A percentile compares a stretch with the other conserved stretches of the same genome.
Evolutionary conservation across 75 land plant species (phyloP).

Genomic region (Selaginella tamariscina): DNA sequence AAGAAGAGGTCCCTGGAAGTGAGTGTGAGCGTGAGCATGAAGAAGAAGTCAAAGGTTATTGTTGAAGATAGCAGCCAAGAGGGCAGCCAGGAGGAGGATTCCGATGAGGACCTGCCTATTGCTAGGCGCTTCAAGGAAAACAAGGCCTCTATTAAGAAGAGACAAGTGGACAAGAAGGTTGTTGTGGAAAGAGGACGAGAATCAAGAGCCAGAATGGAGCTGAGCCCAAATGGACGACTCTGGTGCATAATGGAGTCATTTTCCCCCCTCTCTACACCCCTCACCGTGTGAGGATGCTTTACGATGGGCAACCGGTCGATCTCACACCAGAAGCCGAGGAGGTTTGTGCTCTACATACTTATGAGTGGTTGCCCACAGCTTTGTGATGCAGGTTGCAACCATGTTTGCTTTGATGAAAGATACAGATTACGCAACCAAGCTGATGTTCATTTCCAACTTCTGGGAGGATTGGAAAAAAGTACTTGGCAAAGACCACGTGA

Average conservation of each 20-base stretch:
- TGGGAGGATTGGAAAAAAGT: conserved; percentile 73
- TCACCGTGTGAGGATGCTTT: conserved; percentile 87
- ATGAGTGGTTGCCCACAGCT: conserved; percentile 3
- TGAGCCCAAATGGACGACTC: conserved; percentile 73
- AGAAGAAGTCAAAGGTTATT: not conserved
- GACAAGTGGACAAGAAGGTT: not conserved
- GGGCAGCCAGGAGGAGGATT: conserved; percentile 13
- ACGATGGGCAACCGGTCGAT: conserved; percentile 69
- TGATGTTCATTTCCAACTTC: conserved; percentile 59
- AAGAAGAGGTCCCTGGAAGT: not conserved
- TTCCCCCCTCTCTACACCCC: conserved; percentile 85
- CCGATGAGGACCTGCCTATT: not conserved
- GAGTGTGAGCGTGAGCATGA: not conserved
- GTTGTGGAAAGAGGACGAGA: not conserved
- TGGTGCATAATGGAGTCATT: conserved; percentile 85
- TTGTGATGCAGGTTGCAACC: conserved; percentile 70
- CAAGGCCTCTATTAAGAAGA: not conserved
- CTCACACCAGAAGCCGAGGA: conserved; percentile 87
- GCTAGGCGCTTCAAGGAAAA: not conserved
- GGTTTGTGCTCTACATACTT: conserved; percentile 24
- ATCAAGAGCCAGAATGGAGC: conserved; percentile 32
- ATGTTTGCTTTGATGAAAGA: conserved; percentile 99
- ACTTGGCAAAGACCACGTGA: conserved; percentile 73
- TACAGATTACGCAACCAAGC: conserved; percentile 73
- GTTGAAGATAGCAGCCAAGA: not conserved